These are phyloP conservation scores for Periconia sp. DNA, from an alignment of 2,329 filamentous ascomycete species.

Conservation along the genomic window DNA sequence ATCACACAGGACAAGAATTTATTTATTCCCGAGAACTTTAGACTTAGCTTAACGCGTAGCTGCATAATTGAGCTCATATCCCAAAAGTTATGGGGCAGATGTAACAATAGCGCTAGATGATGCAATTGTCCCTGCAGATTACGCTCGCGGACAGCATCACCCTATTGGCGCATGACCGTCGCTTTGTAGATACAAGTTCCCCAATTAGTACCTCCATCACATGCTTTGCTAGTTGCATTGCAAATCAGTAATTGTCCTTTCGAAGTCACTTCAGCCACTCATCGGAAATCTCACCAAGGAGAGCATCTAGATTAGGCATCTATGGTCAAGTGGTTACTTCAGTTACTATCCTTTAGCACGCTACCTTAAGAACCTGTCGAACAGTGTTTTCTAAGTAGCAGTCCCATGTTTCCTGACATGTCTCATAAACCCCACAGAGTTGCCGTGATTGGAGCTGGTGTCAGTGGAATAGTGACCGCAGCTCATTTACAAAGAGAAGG, in stretches of 20 bases:
- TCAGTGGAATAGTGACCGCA: constrained; percentile 44
- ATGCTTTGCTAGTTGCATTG: too few relatives aligned
- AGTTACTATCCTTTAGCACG: too few relatives aligned
- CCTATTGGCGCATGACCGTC: too few relatives aligned
- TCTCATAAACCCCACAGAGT: constrained; percentile 24
- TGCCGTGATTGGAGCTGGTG: constrained; percentile 45
- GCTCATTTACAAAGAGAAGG: constrained; percentile 42
- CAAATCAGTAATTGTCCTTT: too few relatives aligned
- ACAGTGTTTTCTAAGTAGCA: not conserved
- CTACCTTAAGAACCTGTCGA: too few relatives aligned
- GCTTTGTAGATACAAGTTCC: too few relatives aligned
- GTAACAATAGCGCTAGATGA: constrained; percentile 22
- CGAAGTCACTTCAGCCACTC: too few relatives aligned
- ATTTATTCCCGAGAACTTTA: constrained; percentile 4
- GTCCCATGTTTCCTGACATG: constrained; percentile 18
- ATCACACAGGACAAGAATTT: constrained; percentile 21
- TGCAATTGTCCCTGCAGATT: constrained; percentile 28
- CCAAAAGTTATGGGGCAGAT: not conserved
- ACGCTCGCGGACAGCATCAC: constrained; percentile 10
- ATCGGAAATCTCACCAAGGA: too few relatives aligned
- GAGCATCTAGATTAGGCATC: too few relatives aligned
- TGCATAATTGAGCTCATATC: not conserved
- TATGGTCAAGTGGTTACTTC: too few relatives aligned
- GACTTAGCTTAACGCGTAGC: not conserved
- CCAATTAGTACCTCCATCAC: too few relatives aligned